These are phyloP conservation scores for Cymbidium sinense DNA, from an alignment of 106 monocot genomes.

Conservation along the genomic window DNA sequence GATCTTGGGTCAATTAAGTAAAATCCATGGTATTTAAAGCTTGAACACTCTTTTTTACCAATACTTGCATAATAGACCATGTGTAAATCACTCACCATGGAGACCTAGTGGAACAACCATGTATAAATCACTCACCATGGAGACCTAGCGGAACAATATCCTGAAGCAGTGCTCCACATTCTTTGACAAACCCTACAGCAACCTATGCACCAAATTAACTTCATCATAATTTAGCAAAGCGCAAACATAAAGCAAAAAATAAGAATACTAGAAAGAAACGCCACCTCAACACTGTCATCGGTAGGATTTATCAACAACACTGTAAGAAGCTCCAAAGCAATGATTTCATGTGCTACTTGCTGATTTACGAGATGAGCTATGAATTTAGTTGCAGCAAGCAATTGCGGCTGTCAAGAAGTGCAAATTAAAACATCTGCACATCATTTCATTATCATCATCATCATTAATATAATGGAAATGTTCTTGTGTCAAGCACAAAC, in stretches of 20 bases:
- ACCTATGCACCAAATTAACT: slow-evolving; percentile 35
- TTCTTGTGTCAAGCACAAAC: slow-evolving; percentile 18
- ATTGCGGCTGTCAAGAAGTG: slow-evolving; percentile 49
- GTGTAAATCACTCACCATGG: slow-evolving; percentile 46
- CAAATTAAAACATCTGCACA: neutral
- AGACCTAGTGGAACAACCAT: slow-evolving; percentile 64
- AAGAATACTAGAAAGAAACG: neutral
- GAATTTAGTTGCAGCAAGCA: slow-evolving; percentile 91
- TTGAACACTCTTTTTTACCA: neutral
- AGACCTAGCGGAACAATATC: slow-evolving; percentile 78
- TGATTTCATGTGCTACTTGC: slow-evolving; percentile 85
- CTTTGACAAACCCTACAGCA: slow-evolving; percentile 95
- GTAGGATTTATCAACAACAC: slow-evolving; percentile 82
- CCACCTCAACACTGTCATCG: slow-evolving; percentile 95
- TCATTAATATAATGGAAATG: neutral
- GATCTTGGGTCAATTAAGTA: neutral
- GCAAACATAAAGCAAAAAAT: neutral
- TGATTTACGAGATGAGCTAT: slow-evolving; percentile 96
- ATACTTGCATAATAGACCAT: neutral
- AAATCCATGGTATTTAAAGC: neutral
- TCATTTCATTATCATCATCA: neutral
- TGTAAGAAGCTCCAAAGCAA: slow-evolving; percentile 84
- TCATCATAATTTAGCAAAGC: neutral
- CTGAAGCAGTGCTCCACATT: slow-evolving; percentile 91
- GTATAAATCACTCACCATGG: slow-evolving; percentile 47